Conservation (phyloP, 192 early-diverging fungal species). For the Neocallimastix lanati region DNA sequence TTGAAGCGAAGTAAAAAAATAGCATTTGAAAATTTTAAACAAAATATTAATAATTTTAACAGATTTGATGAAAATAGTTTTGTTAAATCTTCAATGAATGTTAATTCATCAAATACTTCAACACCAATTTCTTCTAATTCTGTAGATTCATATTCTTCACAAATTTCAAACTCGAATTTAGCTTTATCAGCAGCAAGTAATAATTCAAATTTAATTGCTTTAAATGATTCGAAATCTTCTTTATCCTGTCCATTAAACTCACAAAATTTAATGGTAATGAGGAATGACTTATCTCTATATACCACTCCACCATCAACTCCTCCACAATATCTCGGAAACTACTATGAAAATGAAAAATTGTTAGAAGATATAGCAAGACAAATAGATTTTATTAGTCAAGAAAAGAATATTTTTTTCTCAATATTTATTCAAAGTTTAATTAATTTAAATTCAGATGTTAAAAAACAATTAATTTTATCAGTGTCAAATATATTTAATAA, state of each 20-base stretch:
- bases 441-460: background rate
- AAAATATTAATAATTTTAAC: background rate
- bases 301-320: background rate
- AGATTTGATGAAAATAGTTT: background rate
- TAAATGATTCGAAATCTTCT: background rate
- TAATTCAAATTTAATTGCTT: no score
- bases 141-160: background rate
- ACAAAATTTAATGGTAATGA: background rate
- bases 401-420: background rate
- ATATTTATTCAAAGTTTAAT: background rate
- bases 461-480: background rate
- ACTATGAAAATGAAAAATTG: background rate
- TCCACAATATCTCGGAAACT: background rate
- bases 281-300: background rate
- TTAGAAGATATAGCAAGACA: background rate
- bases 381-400: background rate
- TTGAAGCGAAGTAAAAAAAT: background rate
- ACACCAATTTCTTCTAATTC: background rate
- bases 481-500: background rate
- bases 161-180: background rate
- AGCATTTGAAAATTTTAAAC: background rate
- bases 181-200: background rate
- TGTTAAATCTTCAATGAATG: background rate
- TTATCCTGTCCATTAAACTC: background rate
- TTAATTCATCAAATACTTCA: background rate